These are phyloP conservation scores for Acacia melanoxylon DNA, from an alignment of 306 rosid species.

Conservation along the genomic window DNA sequence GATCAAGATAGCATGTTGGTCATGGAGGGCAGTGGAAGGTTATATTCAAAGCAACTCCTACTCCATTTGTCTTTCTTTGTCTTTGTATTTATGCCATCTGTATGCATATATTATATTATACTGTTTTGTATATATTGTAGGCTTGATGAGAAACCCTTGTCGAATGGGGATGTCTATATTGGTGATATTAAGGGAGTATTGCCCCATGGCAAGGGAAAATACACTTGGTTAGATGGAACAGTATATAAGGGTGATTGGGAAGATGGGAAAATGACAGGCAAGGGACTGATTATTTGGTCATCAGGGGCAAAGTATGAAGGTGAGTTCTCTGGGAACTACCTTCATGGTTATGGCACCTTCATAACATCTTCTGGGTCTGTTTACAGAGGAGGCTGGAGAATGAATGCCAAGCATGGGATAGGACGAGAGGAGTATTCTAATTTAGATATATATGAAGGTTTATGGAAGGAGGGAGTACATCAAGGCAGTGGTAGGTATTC, in stretches of 20 bases:
- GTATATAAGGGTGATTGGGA: constrained; percentile 87
- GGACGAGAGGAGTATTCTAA: constrained; percentile 73
- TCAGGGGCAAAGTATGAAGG: constrained; percentile 84
- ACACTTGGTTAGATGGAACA: constrained; percentile 80
- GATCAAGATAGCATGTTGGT: constrained; percentile 18
- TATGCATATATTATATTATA: constrained; percentile 23
- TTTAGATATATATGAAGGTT: constrained; percentile 77
- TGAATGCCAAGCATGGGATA: constrained; percentile 79
- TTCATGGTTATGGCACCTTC: constrained; percentile 81
- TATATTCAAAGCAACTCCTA: constrained; percentile 25
- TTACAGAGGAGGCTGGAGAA: constrained; percentile 82
- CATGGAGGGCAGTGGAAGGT: constrained; percentile 68
- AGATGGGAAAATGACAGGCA: constrained; percentile 80
- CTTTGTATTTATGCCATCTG: constrained; percentile 14
- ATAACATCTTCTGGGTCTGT: constrained; percentile 47
- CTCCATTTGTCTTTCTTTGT: constrained; percentile 8
- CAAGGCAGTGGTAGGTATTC: constrained; percentile 81
- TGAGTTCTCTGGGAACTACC: constrained; percentile 80
- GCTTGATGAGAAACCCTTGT: constrained; percentile 52
- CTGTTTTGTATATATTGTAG: constrained; percentile 37
- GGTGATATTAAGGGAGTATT: constrained; percentile 59
- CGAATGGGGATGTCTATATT: constrained; percentile 68
- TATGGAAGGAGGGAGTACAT: constrained; percentile 89
- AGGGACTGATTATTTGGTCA: constrained; percentile 68
- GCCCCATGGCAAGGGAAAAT: constrained; percentile 85